phyloP scores from a whole-genome alignment of 331 rosid species.

The Pyracantha coccinea region DNA sequence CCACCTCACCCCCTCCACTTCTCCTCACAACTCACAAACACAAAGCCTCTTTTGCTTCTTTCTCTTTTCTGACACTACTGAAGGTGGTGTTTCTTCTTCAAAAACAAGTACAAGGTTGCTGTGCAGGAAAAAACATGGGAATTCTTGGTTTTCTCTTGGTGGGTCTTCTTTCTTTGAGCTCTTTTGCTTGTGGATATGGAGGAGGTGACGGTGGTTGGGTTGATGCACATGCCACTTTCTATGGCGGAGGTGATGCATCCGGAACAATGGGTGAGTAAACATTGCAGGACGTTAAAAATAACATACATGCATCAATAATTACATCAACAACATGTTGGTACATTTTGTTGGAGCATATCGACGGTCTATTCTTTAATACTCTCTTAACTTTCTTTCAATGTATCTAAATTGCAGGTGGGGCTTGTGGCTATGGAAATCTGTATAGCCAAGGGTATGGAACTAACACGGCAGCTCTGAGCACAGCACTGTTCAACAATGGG shows the following conservation, averaged over 20 bases:
- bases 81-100: background rate
- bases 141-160: slow-evolving; percentile 28
- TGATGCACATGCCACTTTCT: slow-evolving; percentile 72
- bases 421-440: slow-evolving; percentile 72
- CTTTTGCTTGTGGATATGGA: slow-evolving; percentile 21
- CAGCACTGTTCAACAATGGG: slow-evolving; percentile 59
- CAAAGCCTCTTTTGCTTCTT: background rate
- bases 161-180: slow-evolving; percentile 25
- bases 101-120: background rate
- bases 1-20: slow-evolving; percentile 1
- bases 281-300: background rate
- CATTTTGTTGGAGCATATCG: background rate
- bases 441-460: slow-evolving; percentile 68
- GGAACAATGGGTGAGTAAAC: slow-evolving; percentile 63
- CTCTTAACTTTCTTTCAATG: background rate
- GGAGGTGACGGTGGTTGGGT: slow-evolving; percentile 37
- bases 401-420: slow-evolving; percentile 42
- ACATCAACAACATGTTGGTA: background rate
- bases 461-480: slow-evolving; percentile 64
- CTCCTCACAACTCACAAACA: slow-evolving; percentile 12
- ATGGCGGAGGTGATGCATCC: slow-evolving; percentile 80
- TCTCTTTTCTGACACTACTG: slow-evolving; percentile 1
- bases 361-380: background rate
- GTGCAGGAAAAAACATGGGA: slow-evolving; percentile 31
- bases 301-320: background rate